These are phyloP conservation scores for Colletotrichum lini DNA, from an alignment of 2,329 filamentous ascomycete species.

Conservation along the genomic window DNA sequence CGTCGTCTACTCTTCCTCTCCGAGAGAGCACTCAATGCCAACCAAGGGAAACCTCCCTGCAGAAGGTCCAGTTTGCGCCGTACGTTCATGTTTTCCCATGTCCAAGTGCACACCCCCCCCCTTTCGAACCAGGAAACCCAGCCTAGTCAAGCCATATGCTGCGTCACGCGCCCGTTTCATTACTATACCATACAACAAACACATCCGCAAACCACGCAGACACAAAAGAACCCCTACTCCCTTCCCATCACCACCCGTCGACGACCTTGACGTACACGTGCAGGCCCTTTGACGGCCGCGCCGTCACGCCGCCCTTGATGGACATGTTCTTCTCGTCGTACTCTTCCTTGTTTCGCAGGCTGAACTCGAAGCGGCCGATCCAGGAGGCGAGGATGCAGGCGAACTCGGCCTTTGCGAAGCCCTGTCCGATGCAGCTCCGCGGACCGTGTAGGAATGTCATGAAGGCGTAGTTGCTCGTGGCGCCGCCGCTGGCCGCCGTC, in stretches of 20 bases:
- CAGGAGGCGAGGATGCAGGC: conserved; percentile 84
- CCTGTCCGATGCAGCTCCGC: conserved; percentile 85
- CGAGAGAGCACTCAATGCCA: no score
- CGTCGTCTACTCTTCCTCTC: no score
- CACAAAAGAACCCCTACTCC: no score
- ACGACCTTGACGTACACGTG: conserved; percentile 72
- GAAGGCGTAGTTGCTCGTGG: conserved; percentile 81
- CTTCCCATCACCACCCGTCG: conserved; percentile 6
- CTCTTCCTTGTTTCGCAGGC: conserved; percentile 69
- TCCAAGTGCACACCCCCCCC: not conserved
- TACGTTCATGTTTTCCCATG: not conserved
- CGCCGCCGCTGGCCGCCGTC: conserved; percentile 75
- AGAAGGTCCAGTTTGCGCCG: not conserved
- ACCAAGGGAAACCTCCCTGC: no score
- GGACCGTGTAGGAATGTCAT: conserved; percentile 91
- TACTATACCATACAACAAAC: not conserved
- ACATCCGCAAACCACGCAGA: not conserved
- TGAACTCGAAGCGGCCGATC: conserved; percentile 81
- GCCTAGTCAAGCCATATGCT: not conserved
- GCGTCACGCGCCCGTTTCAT: not conserved
- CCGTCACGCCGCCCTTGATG: conserved; percentile 80
- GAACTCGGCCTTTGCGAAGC: conserved; percentile 88
- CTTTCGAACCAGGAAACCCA: not conserved
- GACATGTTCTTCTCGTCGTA: conserved; percentile 76
- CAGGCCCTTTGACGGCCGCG: conserved; percentile 80